Percentiles rank a stretch among this genome's conserved stretches.
These are phyloP conservation scores for Apium graveolens DNA, from an alignment of 129 eudicot genomes.

Conservation along the genomic window DNA sequence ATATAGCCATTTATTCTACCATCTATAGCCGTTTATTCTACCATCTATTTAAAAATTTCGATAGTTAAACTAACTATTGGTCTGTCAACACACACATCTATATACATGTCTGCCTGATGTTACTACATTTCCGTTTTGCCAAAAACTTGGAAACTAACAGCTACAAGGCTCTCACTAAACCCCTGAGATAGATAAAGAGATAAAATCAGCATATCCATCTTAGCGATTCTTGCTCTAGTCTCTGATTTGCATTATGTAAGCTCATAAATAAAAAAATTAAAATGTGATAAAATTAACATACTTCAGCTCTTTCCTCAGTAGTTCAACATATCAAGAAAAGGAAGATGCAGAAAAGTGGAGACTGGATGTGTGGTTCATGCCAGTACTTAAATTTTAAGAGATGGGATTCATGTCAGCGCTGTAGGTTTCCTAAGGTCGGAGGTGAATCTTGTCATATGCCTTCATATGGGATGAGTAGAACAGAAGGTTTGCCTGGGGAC, in stretches of 20 bases:
- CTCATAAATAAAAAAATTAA: neutral
- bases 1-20: neutral
- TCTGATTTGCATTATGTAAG: neutral
- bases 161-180: neutral
- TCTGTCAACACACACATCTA: neutral
- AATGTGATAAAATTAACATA: neutral
- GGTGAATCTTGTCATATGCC: slow-evolving; percentile 31
- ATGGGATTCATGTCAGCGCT: slow-evolving; percentile 69
- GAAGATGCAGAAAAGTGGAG: slow-evolving; percentile 69
- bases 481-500: slow-evolving; percentile 67
- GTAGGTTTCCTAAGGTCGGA: slow-evolving; percentile 66
- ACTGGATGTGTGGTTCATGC: slow-evolving; percentile 90
- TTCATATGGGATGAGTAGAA: slow-evolving; percentile 34
- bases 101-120: neutral
- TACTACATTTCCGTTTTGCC: neutral
- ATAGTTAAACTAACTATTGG: neutral
- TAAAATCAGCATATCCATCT: neutral
- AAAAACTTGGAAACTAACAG: neutral
- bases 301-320: neutral
- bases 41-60: neutral
- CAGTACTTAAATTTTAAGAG: slow-evolving; percentile 75
- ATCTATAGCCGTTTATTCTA: neutral
- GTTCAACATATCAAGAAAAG: slow-evolving; percentile 2
- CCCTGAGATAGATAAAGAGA: neutral
- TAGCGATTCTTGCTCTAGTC: neutral